phyloP scores from a whole-genome alignment of 306 rosid genomes.

The Gillenia trifoliata region DNA sequence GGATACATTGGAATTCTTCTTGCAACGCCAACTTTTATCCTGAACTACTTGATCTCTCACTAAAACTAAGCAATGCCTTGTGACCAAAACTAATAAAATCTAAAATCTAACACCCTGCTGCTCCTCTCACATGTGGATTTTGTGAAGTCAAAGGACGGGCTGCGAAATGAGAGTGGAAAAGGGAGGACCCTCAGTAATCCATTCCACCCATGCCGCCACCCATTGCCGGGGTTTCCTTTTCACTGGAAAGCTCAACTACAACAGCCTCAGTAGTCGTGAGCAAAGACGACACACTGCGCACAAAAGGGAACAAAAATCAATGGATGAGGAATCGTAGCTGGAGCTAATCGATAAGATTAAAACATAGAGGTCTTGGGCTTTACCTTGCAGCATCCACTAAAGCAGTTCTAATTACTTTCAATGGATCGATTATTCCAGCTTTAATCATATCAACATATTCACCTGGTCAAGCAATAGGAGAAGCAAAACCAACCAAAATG shows the following conservation, averaged over 20 bases:
- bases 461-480: conserved; percentile 35
- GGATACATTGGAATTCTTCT: conserved; percentile 5
- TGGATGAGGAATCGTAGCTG: neutral
- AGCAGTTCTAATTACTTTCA: conserved; percentile 95
- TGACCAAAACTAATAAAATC: conserved; percentile 13
- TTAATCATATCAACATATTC: conserved; percentile 96
- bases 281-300: conserved; percentile 82
- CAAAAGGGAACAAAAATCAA: neutral
- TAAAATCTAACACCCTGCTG: neutral
- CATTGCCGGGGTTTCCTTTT: conserved; percentile 59
- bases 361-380: neutral
- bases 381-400: conserved; percentile 96
- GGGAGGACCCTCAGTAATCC: conserved; percentile 44
- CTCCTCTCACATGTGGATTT: conserved; percentile 6
- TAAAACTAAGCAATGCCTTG: conserved; percentile 44
- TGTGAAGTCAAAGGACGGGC: neutral
- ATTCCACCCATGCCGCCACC: conserved; percentile 56
- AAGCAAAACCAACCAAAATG: neutral
- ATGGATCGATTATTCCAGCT: conserved; percentile 85
- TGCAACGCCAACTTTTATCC: neutral
- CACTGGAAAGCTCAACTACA: conserved; percentile 74
- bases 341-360: neutral
- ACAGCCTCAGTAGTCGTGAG: conserved; percentile 97
- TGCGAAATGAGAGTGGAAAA: neutral
- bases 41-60: conserved; percentile 26